These are phyloP conservation scores for Saururus chinensis DNA, from an alignment of 164 flowering plant genomes.

Conservation along the genomic window DNA sequence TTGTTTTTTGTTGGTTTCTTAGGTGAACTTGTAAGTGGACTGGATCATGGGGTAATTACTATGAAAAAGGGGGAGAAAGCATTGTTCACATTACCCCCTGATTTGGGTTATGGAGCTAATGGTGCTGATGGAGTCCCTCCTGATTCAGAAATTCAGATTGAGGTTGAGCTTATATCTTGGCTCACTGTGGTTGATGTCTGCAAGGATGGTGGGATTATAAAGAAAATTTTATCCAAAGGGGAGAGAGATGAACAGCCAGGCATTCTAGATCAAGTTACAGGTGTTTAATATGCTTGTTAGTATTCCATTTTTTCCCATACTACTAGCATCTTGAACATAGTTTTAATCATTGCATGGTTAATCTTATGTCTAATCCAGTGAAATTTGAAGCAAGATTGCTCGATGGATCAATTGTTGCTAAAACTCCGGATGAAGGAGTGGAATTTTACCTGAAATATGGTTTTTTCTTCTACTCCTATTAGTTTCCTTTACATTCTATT, in stretches of 20 bases:
- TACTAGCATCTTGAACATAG: not conserved
- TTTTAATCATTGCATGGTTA: not conserved
- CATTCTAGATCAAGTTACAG: conserved; percentile 68
- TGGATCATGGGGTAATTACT: conserved; percentile 46
- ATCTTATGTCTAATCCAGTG: conserved; percentile 26
- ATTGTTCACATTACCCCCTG: conserved; percentile 53
- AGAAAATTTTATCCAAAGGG: conserved; percentile 47
- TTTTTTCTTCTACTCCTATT: conserved; percentile 10
- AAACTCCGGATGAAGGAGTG: conserved; percentile 47
- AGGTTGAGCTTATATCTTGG: conserved; percentile 68
- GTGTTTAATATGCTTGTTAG: conserved; percentile 13
- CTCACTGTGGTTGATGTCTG: conserved; percentile 46
- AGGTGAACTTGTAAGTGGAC: conserved; percentile 36
- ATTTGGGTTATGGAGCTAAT: conserved; percentile 25
- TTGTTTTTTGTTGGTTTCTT: not conserved
- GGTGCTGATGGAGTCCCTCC: conserved; percentile 30
- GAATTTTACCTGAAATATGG: conserved; percentile 69
- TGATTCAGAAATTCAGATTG: conserved; percentile 30
- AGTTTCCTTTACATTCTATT: not conserved
- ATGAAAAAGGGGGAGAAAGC: conserved; percentile 64
- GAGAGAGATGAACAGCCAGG: conserved; percentile 33
- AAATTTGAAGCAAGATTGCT: conserved; percentile 33
- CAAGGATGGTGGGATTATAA: conserved; percentile 67
- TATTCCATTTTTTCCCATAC: no score
- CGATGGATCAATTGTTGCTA: conserved; percentile 49